These are phyloP conservation scores for Cytospora leucostoma DNA, from an alignment of 2,329 filamentous ascomycete genomes.

Conservation along the genomic window DNA sequence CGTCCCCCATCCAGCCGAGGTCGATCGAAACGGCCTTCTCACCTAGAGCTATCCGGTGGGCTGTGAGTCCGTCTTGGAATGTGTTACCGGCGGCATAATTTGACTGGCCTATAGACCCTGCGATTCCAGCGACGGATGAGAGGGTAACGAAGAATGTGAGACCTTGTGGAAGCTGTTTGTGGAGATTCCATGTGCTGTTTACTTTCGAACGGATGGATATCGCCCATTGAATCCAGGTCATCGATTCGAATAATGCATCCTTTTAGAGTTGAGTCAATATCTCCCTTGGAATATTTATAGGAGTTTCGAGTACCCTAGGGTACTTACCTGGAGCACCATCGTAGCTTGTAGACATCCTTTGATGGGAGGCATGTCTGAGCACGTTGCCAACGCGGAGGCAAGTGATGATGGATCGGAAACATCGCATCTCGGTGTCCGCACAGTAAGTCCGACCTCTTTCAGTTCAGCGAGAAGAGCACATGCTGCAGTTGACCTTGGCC, in stretches of 20 bases:
- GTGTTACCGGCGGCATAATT: constrained; percentile 24
- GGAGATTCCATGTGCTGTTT: constrained; percentile 21
- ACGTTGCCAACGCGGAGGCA: constrained; percentile 30
- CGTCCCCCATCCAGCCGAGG: constrained; percentile 33
- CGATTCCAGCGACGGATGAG: constrained; percentile 16
- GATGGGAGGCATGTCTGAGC: constrained; percentile 34
- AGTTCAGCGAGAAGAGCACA: constrained; percentile 32
- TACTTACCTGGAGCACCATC: constrained; percentile 17
- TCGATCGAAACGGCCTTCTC: constrained; percentile 32
- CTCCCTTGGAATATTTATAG: too few species aligned
- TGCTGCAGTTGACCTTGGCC: constrained; percentile 25
- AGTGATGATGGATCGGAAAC: constrained; percentile 36
- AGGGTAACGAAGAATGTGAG: constrained; percentile 28
- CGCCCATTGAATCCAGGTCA: constrained; percentile 20
- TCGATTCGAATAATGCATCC: constrained; percentile 23
- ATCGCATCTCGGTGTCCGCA: constrained; percentile 35
- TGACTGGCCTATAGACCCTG: constrained; percentile 21
- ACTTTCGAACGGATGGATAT: constrained; percentile 20
- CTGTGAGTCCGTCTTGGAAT: constrained; percentile 39
- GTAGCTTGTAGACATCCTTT: constrained; percentile 43
- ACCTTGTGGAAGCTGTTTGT: constrained; percentile 30
- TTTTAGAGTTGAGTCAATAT: too few species aligned
- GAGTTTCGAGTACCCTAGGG: too few species aligned
- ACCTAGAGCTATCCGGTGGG: constrained; percentile 27
- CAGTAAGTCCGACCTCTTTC: constrained; percentile 29